Evolutionary conservation across 495 filamentous ascomycete species (phyloP).

Genomic region (Aspergillus indologenus): DNA sequence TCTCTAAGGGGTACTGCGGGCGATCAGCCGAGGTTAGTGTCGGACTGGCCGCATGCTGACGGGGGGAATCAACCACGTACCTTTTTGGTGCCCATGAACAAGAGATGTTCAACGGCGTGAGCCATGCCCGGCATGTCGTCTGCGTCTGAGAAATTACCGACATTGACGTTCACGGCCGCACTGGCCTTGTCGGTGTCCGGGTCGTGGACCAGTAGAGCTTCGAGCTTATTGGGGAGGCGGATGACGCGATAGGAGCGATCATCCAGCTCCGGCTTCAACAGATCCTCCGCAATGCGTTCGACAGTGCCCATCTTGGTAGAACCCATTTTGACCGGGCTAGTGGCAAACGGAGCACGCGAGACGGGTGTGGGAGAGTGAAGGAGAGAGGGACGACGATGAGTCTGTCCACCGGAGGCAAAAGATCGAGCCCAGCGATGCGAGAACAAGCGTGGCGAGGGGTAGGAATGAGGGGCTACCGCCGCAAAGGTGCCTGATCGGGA

Average conservation of each 20-base stretch:
- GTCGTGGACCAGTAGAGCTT: conserved; percentile 92
- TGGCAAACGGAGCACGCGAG: conserved; percentile 22
- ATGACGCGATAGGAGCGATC: conserved; percentile 88
- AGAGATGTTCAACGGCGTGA: conserved; percentile 85
- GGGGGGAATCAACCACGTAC: conserved; percentile 39
- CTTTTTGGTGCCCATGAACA: conserved; percentile 99
- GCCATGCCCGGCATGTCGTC: conserved; percentile 91
- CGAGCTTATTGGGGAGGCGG: conserved; percentile 80
- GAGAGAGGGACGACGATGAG: conserved; percentile 1
- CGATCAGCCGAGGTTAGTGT: not conserved
- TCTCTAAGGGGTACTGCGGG: conserved; percentile 81
- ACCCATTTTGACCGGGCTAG: conserved; percentile 25
- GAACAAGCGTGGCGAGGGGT: conserved; percentile 18
- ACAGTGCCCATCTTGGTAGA: conserved; percentile 42
- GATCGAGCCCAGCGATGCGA: conserved; percentile 14
- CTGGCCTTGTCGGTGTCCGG: conserved; percentile 95
- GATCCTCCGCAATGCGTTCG: conserved; percentile 68
- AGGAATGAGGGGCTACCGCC: conserved; percentile 22
- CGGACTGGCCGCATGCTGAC: not conserved
- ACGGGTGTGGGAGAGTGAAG: conserved; percentile 18
- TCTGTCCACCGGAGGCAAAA: conserved; percentile 1
- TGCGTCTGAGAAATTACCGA: conserved; percentile 89
- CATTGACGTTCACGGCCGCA: conserved; percentile 92
- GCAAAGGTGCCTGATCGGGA: conserved; percentile 15
- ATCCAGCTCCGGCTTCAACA: conserved; percentile 87